Evolutionary conservation across 176 grass and related monocot genomes (phyloP), one percentile per base, ranked within the genome.

Genomic region (Lolium perenne): DNA sequence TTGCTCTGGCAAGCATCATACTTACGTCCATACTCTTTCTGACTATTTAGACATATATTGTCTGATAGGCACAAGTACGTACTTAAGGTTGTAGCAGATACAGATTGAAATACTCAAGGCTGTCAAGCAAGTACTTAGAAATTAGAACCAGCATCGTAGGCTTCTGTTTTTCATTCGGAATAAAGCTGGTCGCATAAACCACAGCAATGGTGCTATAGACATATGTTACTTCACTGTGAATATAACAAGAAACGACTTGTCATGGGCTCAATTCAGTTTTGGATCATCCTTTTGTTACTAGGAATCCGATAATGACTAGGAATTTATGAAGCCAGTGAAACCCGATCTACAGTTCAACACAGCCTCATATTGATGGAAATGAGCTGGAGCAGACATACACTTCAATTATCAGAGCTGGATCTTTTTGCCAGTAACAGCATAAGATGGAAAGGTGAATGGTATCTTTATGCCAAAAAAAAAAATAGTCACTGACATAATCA

Each of bases 121-220:
- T 76, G 71, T 4, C 7, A 76, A 83, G 41, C 71, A 84, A 84
- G 41, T 49, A 76, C 1, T 38, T 51, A n/a, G 6, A 61, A 63
- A 3, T 38, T 51, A 35, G 16, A 61, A 50, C 70, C 17, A 45
- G 10, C 50, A 75, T 84, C 23, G 14, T 59, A 75, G 56, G 22
- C 25, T 60, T 26, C 8, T 75, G 68, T 48, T 74, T 57, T 71
- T 10, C 40, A 61, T 26, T 50, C 64, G 71, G 57, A 85, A 77
- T 18, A 77, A 66, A 64, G 29, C 46, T 15, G 73, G 77, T 25
- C n/a, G 23, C 29, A 84, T 76, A 76, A 76, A 84, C 38, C 71
- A 64, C 26, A 22, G 8, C 56, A 43, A 76, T 23, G 40, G 69
- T 7, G 51, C 49, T 72, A 49, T 72, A 49, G 23, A 49, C 41